Conservation (phyloP, 2,329 filamentous ascomycete species). For the Bipolaris cookei region DNA sequence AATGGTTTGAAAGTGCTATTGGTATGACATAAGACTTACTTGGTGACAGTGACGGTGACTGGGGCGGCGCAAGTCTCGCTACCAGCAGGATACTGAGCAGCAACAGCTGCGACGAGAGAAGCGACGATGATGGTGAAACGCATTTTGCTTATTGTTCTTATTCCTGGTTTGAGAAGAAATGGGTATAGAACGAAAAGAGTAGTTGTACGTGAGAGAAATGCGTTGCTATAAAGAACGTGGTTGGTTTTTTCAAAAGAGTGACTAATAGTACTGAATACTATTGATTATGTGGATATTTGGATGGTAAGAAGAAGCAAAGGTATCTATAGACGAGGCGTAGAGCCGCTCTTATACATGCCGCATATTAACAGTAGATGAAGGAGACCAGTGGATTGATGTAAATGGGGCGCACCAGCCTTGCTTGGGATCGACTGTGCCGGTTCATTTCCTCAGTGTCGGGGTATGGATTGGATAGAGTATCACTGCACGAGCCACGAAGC, state of each 20-base stretch:
- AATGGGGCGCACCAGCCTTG: constrained; percentile 19
- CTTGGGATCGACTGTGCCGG: constrained; percentile 3
- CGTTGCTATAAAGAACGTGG: constrained; percentile 20
- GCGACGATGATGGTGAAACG: constrained; percentile 42
- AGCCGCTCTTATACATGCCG: constrained; percentile 24
- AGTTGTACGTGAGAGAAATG: constrained; percentile 7
- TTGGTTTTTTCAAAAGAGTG: constrained; percentile 35
- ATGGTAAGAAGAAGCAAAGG: constrained; percentile 6
- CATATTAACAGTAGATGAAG: constrained; percentile 24
- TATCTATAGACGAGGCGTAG: neutral
- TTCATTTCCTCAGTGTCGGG: constrained; percentile 8
- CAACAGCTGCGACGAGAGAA: constrained; percentile 33
- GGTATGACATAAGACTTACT: constrained; percentile 24
- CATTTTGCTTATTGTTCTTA: constrained; percentile 30
- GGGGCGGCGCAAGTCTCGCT: constrained; percentile 32
- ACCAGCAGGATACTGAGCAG: constrained; percentile 27
- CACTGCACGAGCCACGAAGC: constrained; percentile 8
- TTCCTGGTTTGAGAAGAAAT: constrained; percentile 5
- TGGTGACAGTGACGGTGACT: constrained; percentile 40
- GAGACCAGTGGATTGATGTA: constrained; percentile 4
- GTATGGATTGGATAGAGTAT: constrained; percentile 5
- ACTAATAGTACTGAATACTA: constrained; percentile 38
- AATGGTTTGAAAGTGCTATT: no score
- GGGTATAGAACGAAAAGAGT: constrained; percentile 17
- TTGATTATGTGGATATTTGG: constrained; percentile 27